Base-by-base conservation (phyloP, 768 basidiomycete genomes). In the Terana coerulea region DNA sequence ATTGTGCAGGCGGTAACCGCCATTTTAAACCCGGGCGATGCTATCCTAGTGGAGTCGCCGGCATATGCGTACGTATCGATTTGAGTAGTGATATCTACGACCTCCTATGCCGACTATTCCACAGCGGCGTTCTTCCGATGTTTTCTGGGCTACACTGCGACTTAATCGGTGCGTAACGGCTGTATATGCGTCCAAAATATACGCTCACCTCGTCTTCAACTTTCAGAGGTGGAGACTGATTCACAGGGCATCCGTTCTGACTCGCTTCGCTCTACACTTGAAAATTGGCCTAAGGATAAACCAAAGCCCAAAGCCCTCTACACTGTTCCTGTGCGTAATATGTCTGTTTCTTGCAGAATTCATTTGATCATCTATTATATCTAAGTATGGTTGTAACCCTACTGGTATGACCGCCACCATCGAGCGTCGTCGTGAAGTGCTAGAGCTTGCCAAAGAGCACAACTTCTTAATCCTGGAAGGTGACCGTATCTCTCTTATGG, bases 401-500 rank as follows among this genome's bases (percentile, higher is more conserved):
- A 89, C 86, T 7, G 93, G 93, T 1, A 81, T 80, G 65, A 92
- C 91, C 3, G 79, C 86, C 5, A 76, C 87, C 2, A 67, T 79
- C 34, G 79, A 83, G 49, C 78, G 93, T 44, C 79, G 86, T 31
- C 73, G 80, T 66, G 81, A 85, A 64, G 80, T 91, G 6, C 76
- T 95, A 22, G 70, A 75, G 54, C 74, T 95, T 14, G 84, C 87
- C 12, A 75, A 77, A 51, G 76, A 88, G 60, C 77, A 91, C 64
- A 76, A 88, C 61, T 80, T 95, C 57, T 65, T 95, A 48, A 88
- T 97, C 61, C 70, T 95, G 42, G 93, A 95, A 79, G 91, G 91
- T 83, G 45, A n/a, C 5, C 37, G 24, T 69, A 41, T 25, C 33
- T 22, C 45, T 43, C 15, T 45, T n/a, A 21, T 26, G 21, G 8